Percentiles rank a stretch among this genome's conserved stretches.
Evolutionary conservation across 306 rosid genomes (phyloP).

Genomic region (Potentilla sterilis): DNA sequence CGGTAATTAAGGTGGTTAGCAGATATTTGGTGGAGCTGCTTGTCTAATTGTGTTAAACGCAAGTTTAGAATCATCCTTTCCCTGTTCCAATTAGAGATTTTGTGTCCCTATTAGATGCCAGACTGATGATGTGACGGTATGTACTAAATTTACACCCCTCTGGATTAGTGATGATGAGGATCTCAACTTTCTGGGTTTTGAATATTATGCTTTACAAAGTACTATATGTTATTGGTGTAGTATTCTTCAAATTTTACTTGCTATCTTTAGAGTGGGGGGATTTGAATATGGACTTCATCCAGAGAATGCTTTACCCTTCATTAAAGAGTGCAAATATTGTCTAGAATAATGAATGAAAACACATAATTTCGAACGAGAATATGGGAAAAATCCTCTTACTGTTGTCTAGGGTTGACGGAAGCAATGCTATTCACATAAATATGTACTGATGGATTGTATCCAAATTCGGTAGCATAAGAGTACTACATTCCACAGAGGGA

Average conservation of each 20-base stretch:
- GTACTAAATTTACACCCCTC: neutral
- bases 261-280: neutral
- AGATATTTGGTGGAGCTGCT: neutral
- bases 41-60: neutral
- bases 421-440: neutral
- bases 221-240: too few relatives aligned
- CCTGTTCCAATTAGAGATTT: neutral
- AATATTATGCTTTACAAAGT: neutral
- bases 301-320: neutral
- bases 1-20: slow-evolving; percentile 14
- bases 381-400: neutral
- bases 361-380: neutral
- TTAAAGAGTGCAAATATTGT: neutral
- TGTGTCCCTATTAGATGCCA: too few relatives aligned
- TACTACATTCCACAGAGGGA: neutral
- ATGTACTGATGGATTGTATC: too few relatives aligned
- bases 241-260: neutral
- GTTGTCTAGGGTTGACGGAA: neutral
- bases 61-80: neutral
- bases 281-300: neutral
- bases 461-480: neutral
- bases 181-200: neutral
- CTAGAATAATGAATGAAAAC: neutral
- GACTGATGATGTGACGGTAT: too few relatives aligned
- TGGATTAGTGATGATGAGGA: neutral